phyloP scores from a whole-genome alignment of 805 yeast species.

The Middelhovenomyces tepae region DNA sequence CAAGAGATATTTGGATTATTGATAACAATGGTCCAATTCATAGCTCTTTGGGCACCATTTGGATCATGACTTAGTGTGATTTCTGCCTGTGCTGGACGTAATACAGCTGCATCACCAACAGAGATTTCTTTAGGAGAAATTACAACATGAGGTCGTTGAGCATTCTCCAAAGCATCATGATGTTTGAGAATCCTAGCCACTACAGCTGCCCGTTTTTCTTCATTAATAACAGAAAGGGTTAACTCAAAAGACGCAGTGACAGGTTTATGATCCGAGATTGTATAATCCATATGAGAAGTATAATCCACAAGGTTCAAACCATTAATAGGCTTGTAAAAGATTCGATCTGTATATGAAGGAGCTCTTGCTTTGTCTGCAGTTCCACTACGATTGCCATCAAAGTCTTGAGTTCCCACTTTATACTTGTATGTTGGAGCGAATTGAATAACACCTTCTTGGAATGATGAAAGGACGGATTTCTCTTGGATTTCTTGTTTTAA shows the following conservation, averaged over 20 bases:
- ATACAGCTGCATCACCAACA: conserved; percentile 21
- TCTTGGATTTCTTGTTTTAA: conserved; percentile 30
- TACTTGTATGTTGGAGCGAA: conserved; percentile 52
- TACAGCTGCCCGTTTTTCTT: conserved; percentile 27
- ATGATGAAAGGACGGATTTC: conserved; percentile 34
- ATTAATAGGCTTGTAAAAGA: conserved; percentile 28
- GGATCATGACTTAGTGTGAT: conserved; percentile 26
- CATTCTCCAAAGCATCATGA: conserved; percentile 38
- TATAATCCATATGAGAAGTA: conserved; percentile 20
- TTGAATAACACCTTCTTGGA: conserved; percentile 37
- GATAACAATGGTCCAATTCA: conserved; percentile 1
- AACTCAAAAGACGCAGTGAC: conserved; percentile 34
- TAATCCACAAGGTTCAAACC: conserved; percentile 21
- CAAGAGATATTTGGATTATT: conserved; percentile 9
- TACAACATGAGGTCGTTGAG: conserved; percentile 33
- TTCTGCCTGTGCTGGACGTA: conserved; percentile 17
- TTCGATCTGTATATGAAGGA: conserved; percentile 56
- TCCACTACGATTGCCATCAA: conserved; percentile 18
- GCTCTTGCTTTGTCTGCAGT: conserved; percentile 27
- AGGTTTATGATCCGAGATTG: conserved; percentile 51
- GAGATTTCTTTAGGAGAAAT: conserved; percentile 31
- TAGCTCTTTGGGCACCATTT: conserved; percentile 24
- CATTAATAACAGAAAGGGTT: conserved; percentile 31
- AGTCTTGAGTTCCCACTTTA: conserved; percentile 18
- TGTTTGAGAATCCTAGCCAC: conserved; percentile 32